Evolutionary conservation across 352 stramenopile genomes (phyloP).

Genomic region (Phytophthora citrophthora): DNA sequence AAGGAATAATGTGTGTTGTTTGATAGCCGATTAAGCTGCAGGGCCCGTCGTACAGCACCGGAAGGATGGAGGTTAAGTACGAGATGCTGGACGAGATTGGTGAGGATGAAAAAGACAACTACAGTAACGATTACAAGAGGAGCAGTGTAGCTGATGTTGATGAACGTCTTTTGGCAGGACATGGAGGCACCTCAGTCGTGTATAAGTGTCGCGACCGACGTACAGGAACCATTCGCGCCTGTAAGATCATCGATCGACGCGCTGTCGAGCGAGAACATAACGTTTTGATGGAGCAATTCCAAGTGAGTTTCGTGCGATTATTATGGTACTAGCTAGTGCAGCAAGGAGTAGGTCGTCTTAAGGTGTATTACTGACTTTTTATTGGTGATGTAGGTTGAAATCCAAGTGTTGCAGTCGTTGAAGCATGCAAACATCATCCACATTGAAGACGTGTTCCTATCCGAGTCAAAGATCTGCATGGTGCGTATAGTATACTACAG

Average conservation of each 20-base stretch:
- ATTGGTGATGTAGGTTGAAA: conserved; percentile 63
- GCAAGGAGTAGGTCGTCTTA: neutral
- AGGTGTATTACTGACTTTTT: conserved; percentile 5
- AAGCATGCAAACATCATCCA: conserved; percentile 92
- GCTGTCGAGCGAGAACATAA: conserved; percentile 75
- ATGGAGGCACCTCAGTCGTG: conserved; percentile 86
- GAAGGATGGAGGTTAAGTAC: conserved; percentile 85
- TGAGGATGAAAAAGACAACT: conserved; percentile 23
- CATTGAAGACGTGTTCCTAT: conserved; percentile 89
- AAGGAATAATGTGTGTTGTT: neutral
- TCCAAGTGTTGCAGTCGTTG: conserved; percentile 91
- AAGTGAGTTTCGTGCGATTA: conserved; percentile 47
- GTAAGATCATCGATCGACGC: conserved; percentile 90
- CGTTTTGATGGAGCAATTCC: conserved; percentile 88
- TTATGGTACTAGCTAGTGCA: neutral
- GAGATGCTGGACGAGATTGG: conserved; percentile 84
- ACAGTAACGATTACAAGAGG: neutral
- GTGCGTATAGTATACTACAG: conserved; percentile 29
- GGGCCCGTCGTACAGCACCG: conserved; percentile 69
- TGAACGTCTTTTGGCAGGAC: conserved; percentile 42
- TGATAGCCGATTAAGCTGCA: conserved; percentile 74
- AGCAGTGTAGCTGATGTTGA: neutral
- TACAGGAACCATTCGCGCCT: conserved; percentile 62
- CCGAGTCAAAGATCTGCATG: conserved; percentile 88
- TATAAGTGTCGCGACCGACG: conserved; percentile 81